A percentile compares a stretch with the other conserved stretches of the same genome.
phyloP scores from a whole-genome alignment of 2,329 filamentous ascomycete species.

The Didymella keratinophila region DNA sequence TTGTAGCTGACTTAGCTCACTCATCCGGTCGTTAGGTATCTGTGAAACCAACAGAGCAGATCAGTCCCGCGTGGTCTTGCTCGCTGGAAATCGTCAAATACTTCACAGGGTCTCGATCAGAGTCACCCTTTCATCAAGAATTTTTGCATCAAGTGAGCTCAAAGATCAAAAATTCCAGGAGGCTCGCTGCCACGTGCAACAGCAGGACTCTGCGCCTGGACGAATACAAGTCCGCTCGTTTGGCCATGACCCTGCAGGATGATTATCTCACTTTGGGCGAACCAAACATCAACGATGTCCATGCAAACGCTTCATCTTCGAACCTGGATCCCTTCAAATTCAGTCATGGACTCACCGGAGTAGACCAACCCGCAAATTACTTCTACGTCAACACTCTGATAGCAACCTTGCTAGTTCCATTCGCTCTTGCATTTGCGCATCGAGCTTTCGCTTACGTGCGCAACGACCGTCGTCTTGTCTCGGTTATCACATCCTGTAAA shows the following conservation, averaged over 20 bases:
- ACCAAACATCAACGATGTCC: slow-evolving; percentile 17
- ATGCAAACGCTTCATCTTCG: slow-evolving; percentile 13
- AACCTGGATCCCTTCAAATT: slow-evolving; percentile 38
- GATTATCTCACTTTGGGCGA: neutral
- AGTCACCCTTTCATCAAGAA: neutral
- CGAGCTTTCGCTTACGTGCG: slow-evolving; percentile 13
- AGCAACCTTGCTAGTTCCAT: slow-evolving; percentile 20
- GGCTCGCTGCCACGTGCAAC: neutral
- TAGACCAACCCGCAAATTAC: slow-evolving; percentile 55
- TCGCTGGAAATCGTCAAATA: neutral
- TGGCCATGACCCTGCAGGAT: neutral
- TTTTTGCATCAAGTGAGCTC: neutral
- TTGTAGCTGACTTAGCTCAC: neutral
- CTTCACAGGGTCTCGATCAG: neutral
- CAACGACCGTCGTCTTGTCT: slow-evolving; percentile 22
- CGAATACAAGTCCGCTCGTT: too few species aligned
- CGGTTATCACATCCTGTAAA: slow-evolving; percentile 15
- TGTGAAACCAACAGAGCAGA: neutral
- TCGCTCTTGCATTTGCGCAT: slow-evolving; percentile 12
- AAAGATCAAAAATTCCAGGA: neutral
- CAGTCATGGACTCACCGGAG: slow-evolving; percentile 54
- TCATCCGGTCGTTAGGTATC: neutral
- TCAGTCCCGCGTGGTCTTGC: neutral
- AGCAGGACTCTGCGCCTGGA: neutral
- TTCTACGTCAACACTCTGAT: slow-evolving; percentile 38